Conservation (phyloP, 192 early-diverging fungal species). For the Bifiguratus adelaidae region DNA sequence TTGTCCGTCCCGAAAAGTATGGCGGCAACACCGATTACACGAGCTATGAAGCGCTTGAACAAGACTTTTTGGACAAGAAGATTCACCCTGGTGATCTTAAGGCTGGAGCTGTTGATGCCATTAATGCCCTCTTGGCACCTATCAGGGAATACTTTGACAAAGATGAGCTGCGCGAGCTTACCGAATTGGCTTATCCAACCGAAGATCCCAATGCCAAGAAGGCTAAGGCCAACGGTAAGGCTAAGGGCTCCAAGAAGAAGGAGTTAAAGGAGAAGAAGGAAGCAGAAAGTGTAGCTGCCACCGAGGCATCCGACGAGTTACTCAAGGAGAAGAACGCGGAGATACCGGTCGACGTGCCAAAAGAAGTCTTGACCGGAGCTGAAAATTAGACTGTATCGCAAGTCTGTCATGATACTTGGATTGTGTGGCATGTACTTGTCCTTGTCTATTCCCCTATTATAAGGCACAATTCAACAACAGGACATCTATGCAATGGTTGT, state of each 20-base stretch:
- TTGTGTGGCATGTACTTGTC: too few relatives aligned
- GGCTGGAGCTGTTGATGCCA: slow-evolving; percentile 65
- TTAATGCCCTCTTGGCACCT: slow-evolving; percentile 83
- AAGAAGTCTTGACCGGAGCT: too few relatives aligned
- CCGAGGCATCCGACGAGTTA: too few relatives aligned
- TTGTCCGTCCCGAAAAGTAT: slow-evolving; percentile 78
- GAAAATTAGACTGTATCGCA: too few relatives aligned
- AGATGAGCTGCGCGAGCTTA: slow-evolving; percentile 55
- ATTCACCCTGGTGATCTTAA: slow-evolving; percentile 96
- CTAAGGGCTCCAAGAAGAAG: slow-evolving; percentile 44
- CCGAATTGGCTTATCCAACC: slow-evolving; percentile 78
- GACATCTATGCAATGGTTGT: too few relatives aligned
- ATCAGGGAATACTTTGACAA: slow-evolving; percentile 66
- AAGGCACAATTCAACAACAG: too few relatives aligned
- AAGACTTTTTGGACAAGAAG: slow-evolving; percentile 77
- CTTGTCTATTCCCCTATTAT: too few relatives aligned
- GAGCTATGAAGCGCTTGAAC: slow-evolving; percentile 58
- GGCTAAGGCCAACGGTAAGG: slow-evolving; percentile 34
- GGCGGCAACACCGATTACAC: slow-evolving; percentile 81
- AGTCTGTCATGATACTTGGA: too few relatives aligned
- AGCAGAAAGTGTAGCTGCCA: too few relatives aligned
- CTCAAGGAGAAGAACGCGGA: too few relatives aligned
- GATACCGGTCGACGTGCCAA: too few relatives aligned
- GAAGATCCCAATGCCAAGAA: slow-evolving; percentile 37
- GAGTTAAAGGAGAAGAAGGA: too few relatives aligned